A percentile compares a stretch with the other conserved stretches of the same genome.
Evolutionary conservation across 805 yeast genomes (phyloP).

Genomic region (Nakazawaea ambrosiae): DNA sequence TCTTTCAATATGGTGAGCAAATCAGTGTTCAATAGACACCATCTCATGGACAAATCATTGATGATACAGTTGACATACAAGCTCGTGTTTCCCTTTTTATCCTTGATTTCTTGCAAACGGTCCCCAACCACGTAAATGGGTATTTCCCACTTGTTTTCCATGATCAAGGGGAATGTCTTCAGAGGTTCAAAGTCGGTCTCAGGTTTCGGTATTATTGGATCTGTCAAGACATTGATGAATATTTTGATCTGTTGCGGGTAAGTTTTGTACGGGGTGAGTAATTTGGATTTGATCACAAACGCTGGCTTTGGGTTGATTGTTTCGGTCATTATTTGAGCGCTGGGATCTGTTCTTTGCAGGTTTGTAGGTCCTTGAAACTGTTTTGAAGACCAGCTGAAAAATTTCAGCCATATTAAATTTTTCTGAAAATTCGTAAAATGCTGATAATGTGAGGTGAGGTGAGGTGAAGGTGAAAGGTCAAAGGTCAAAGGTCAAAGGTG

Average conservation of each 20-base stretch:
- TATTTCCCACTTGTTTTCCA: conserved; percentile 75
- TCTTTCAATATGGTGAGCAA: conserved; percentile 63
- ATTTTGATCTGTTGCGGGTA: conserved; percentile 45
- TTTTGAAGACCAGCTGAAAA: too few relatives aligned
- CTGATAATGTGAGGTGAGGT: not conserved
- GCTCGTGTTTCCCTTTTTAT: conserved; percentile 63
- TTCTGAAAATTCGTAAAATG: not conserved
- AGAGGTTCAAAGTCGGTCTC: conserved; percentile 42
- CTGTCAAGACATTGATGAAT: conserved; percentile 73
- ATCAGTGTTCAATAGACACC: conserved; percentile 54
- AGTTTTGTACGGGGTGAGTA: conserved; percentile 28
- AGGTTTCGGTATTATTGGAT: conserved; percentile 60
- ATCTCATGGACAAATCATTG: conserved; percentile 51
- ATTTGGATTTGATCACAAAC: conserved; percentile 64
- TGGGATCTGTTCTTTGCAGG: not conserved
- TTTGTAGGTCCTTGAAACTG: too few relatives aligned
- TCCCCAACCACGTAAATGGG: conserved; percentile 64
- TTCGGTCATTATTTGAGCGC: too few relatives aligned
- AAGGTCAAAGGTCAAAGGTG: too few relatives aligned
- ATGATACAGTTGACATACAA: conserved; percentile 77
- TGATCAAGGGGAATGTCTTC: conserved; percentile 52
- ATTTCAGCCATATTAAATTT: too few relatives aligned
- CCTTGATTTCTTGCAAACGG: conserved; percentile 42
- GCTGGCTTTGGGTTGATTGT: conserved; percentile 49
- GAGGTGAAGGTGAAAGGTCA: too few relatives aligned